These are phyloP conservation scores for Neoboletus brunneissimus DNA, from an alignment of 768 basidiomycete genomes.

Conservation along the genomic window DNA sequence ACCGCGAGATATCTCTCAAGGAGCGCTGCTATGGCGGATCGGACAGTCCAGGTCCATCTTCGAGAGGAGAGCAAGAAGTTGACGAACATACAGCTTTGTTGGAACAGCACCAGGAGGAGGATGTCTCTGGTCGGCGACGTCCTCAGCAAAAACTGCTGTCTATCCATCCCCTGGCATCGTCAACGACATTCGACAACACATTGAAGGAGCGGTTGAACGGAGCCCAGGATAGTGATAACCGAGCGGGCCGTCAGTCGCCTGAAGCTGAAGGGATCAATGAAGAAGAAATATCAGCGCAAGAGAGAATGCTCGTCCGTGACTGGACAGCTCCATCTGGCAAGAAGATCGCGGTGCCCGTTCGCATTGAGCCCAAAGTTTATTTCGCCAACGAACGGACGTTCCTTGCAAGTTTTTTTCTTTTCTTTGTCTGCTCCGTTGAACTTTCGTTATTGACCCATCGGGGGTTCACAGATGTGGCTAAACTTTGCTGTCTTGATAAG, in stretches of 20 bases:
- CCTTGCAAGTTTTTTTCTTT: conserved; percentile 54
- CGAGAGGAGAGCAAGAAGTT: conserved; percentile 26
- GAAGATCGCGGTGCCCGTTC: conserved; percentile 88
- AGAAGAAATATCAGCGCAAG: conserved; percentile 39
- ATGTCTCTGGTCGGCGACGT: conserved; percentile 12
- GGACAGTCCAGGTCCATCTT: conserved; percentile 8
- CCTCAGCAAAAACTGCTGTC: conserved; percentile 43
- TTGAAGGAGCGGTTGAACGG: conserved; percentile 62
- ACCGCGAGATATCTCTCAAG: conserved; percentile 78
- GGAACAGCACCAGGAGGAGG: conserved; percentile 23
- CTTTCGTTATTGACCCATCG: not conserved
- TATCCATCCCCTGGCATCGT: conserved; percentile 85
- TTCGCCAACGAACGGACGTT: conserved; percentile 96
- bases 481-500: conserved; percentile 85
- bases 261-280: conserved; percentile 37
- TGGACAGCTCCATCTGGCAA: conserved; percentile 85
- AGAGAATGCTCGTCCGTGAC: conserved; percentile 59
- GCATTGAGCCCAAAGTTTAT: conserved; percentile 97
- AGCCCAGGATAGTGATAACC: conserved; percentile 27
- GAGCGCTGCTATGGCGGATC: conserved; percentile 28
- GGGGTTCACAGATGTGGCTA: conserved; percentile 71
- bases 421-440: not conserved
- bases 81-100: conserved; percentile 42
- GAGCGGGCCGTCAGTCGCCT: conserved; percentile 20
- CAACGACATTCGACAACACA: conserved; percentile 80